Evolutionary conservation across 345 rosid genomes (phyloP).

Genomic region (Excoecaria cochinchinensis): DNA sequence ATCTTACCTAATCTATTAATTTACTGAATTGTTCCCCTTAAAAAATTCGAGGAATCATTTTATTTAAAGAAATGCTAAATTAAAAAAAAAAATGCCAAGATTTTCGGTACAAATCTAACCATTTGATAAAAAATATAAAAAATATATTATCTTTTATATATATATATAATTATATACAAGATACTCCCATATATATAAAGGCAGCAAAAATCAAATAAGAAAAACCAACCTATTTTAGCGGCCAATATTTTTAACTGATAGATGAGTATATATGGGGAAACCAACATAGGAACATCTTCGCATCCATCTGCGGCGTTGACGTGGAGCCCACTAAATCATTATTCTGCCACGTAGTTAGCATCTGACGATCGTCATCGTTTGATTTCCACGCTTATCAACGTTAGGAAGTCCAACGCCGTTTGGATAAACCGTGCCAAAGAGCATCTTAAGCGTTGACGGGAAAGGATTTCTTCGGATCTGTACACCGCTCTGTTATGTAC

Average conservation of each 20-base stretch:
- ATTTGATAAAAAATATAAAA: no score
- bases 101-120: no score
- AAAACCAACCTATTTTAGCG: slow-evolving; percentile 9
- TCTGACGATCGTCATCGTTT: slow-evolving; percentile 1
- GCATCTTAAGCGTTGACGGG: slow-evolving; percentile 15
- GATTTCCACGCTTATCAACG: neutral
- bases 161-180: no score
- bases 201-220: neutral
- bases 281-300: slow-evolving; percentile 1
- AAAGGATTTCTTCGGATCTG: neutral
- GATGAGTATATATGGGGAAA: neutral
- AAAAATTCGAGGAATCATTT: no score
- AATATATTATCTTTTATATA: no score
- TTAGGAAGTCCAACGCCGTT: neutral
- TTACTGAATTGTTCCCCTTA: no score
- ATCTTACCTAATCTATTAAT: no score
- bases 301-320: neutral
- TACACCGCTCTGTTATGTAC: neutral
- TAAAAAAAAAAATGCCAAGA: no score
- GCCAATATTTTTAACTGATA: slow-evolving; percentile 4
- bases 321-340: slow-evolving; percentile 4
- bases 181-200: no score
- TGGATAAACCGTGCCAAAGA: slow-evolving; percentile 18
- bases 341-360: slow-evolving; percentile 4
- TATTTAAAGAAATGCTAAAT: no score